Conservation (phyloP, 148 eudicot genomes). For the Diospyros lotus region DNA sequence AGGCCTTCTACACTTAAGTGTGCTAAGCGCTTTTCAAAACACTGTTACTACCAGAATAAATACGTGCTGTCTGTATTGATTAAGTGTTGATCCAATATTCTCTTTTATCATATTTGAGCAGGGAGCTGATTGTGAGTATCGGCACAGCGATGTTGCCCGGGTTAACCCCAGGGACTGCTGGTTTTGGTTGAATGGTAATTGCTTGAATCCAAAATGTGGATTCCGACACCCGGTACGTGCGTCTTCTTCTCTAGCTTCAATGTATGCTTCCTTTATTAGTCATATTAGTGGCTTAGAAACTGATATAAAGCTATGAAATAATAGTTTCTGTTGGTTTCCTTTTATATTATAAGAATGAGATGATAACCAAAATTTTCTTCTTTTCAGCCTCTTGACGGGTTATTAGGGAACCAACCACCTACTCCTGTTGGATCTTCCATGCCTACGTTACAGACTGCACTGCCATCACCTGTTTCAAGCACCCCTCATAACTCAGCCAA, state of each 20-base stretch:
- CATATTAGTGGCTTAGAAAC: not conserved
- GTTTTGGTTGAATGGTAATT: constrained; percentile 77
- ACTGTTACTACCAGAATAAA: too few species aligned
- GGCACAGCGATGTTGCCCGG: constrained; percentile 93
- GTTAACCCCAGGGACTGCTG: constrained; percentile 88
- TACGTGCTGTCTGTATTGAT: not conserved
- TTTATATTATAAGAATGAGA: not conserved
- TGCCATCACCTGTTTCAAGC: too few species aligned
- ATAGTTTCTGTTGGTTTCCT: not conserved
- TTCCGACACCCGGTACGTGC: constrained; percentile 89
- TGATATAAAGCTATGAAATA: not conserved
- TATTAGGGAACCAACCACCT: too few species aligned
- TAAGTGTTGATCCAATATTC: not conserved
- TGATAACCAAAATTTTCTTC: too few species aligned
- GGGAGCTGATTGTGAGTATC: constrained; percentile 96
- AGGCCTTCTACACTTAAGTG: too few species aligned
- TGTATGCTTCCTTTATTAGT: not conserved
- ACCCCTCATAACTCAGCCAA: too few species aligned
- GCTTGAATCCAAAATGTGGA: constrained; percentile 79
- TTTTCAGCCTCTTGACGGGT: too few species aligned
- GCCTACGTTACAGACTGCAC: too few species aligned
- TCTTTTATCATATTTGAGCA: constrained; percentile 23
- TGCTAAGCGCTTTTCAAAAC: too few species aligned
- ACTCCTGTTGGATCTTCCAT: too few species aligned
- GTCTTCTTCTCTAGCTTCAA: not conserved